These are phyloP conservation scores for Naematelia encephala DNA, from an alignment of 768 basidiomycete genomes.

Conservation along the genomic window DNA sequence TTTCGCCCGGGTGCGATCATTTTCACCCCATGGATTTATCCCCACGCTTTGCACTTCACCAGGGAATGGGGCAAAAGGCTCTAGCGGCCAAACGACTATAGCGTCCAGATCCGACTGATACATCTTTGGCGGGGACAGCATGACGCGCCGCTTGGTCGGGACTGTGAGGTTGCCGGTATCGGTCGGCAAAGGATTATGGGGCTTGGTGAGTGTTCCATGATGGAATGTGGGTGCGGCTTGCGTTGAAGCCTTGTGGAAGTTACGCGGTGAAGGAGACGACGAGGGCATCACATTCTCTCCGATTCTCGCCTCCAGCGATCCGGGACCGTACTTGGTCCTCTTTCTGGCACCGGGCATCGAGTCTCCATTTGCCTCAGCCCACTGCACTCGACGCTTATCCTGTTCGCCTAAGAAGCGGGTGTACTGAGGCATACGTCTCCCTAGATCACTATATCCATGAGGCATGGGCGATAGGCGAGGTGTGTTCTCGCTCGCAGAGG, in stretches of 20 bases:
- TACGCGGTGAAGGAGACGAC: too few species aligned
- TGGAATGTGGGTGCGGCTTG: neutral
- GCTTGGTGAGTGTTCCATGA: neutral
- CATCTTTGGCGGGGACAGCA: too few species aligned
- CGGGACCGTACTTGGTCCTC: neutral
- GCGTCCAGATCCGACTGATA: too few species aligned
- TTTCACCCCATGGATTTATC: neutral
- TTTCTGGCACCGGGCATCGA: neutral
- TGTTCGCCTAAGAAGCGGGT: too few species aligned
- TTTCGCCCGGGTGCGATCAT: neutral
- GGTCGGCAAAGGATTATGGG: too few species aligned
- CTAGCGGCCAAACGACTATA: neutral
- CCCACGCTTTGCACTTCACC: neutral
- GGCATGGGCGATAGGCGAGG: neutral
- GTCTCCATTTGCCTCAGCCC: neutral
- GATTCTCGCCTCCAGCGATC: neutral
- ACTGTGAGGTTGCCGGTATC: too few species aligned
- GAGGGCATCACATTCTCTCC: too few species aligned
- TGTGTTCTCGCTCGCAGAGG: neutral
- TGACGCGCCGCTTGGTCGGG: too few species aligned
- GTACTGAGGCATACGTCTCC: too few species aligned
- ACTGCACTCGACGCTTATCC: neutral
- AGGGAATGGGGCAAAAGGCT: neutral
- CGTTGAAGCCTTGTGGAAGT: too few species aligned
- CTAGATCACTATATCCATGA: too few species aligned